A percentile compares a stretch with the other conserved stretches of the same genome.
Evolutionary conservation across 805 yeast genomes (phyloP).

Genomic region (Suhomyces pyralidae): DNA sequence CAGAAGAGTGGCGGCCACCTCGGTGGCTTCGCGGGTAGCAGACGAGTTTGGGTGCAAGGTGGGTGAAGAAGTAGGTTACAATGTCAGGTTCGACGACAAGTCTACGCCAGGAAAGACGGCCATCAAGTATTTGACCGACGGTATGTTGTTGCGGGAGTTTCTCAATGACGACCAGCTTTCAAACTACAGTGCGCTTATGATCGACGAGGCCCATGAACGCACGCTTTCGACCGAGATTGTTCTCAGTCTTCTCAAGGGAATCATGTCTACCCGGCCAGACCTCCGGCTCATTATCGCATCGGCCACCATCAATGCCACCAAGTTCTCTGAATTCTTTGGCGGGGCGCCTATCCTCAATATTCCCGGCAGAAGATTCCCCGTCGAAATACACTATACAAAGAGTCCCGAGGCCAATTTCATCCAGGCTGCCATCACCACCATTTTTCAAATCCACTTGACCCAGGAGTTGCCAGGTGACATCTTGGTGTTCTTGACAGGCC

Average conservation of each 20-base stretch:
- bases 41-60: slow-evolving; percentile 78
- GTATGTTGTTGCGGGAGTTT: slow-evolving; percentile 87
- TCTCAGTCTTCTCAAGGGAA: slow-evolving; percentile 75
- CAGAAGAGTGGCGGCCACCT: slow-evolving; percentile 89
- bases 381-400: slow-evolving; percentile 75
- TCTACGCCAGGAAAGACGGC: slow-evolving; percentile 57
- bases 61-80: slow-evolving; percentile 89
- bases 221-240: slow-evolving; percentile 87
- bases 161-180: slow-evolving; percentile 68
- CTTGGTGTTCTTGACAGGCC: slow-evolving; percentile 89
- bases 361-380: slow-evolving; percentile 94
- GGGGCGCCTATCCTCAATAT: slow-evolving; percentile 83
- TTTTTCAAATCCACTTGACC: slow-evolving; percentile 78
- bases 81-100: slow-evolving; percentile 81
- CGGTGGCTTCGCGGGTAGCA: slow-evolving; percentile 88
- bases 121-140: slow-evolving; percentile 92
- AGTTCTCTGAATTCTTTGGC: slow-evolving; percentile 77
- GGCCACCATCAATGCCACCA: slow-evolving; percentile 90
- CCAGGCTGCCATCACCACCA: slow-evolving; percentile 84
- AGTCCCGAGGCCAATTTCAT: slow-evolving; percentile 90
- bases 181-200: slow-evolving; percentile 77
- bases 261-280: slow-evolving; percentile 60
- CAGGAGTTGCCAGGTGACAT: slow-evolving; percentile 76
- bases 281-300: slow-evolving; percentile 80
- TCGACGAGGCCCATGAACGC: slow-evolving; percentile 97